Conservation (phyloP, 1,139 yeast genomes). For the Hemisphaericaspora xylanilytica region DNA sequence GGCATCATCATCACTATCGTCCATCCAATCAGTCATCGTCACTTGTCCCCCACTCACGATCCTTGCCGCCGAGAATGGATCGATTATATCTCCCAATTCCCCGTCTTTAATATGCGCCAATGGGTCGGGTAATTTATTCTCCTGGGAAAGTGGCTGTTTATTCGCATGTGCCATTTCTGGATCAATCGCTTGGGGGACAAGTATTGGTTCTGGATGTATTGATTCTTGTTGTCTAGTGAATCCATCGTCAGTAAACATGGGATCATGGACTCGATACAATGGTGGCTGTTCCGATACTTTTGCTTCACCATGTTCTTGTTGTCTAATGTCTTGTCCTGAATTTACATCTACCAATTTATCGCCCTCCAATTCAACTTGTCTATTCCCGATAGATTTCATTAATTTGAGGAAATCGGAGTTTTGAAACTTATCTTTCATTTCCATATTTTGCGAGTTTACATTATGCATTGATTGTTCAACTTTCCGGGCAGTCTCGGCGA, state of each 20-base stretch:
- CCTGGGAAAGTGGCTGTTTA: constrained; percentile 11
- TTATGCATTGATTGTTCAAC: constrained; percentile 34
- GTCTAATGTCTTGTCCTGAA: constrained; percentile 21
- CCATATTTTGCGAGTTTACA: constrained; percentile 19
- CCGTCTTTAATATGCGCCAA: constrained; percentile 47
- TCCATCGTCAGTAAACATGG: constrained; percentile 8
- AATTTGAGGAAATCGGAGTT: constrained; percentile 41
- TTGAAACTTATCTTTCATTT: constrained; percentile 33
- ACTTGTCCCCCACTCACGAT: constrained; percentile 46
- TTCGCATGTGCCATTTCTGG: constrained; percentile 1
- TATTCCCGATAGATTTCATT: constrained; percentile 38
- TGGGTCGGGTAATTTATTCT: constrained; percentile 43
- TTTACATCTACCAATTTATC: constrained; percentile 34
- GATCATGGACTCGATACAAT: constrained; percentile 1
- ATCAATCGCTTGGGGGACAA: neutral
- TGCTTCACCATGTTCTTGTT: neutral
- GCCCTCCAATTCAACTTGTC: constrained; percentile 42
- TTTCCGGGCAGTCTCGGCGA: constrained; percentile 42
- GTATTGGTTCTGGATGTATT: constrained; percentile 2
- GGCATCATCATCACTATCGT: constrained; percentile 30
- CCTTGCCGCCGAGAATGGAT: constrained; percentile 43
- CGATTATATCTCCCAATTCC: constrained; percentile 25
- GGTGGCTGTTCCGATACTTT: neutral
- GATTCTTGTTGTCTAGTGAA: neutral
- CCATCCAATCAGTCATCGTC: constrained; percentile 34